Conservation (phyloP, 306 rosid genomes). For the Rosa persica region DNA sequence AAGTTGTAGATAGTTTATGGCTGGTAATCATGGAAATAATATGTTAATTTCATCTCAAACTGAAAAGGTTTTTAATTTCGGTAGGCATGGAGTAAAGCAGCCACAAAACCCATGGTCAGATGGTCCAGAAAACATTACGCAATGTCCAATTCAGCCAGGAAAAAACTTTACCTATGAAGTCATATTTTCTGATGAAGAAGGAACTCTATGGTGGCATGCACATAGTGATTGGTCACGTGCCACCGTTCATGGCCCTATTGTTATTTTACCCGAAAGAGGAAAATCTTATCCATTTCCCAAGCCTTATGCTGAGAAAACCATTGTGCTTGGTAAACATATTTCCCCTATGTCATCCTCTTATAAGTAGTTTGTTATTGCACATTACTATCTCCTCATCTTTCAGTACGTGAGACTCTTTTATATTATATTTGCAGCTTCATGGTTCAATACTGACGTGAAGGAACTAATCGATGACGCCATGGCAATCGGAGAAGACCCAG, state of each 20-base stretch:
- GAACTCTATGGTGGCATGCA: conserved; percentile 31
- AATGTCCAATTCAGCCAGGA: conserved; percentile 24
- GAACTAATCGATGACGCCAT: background rate
- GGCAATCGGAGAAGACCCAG: background rate
- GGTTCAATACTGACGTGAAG: background rate
- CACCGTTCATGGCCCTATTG: conserved; percentile 25
- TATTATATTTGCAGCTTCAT: background rate
- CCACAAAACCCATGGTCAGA: conserved; percentile 33
- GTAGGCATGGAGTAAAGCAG: conserved; percentile 30
- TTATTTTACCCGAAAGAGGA: background rate
- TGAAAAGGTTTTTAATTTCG: too few species aligned
- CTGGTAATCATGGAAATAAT: too few species aligned
- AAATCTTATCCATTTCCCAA: conserved; percentile 7
- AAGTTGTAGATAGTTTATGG: too few species aligned
- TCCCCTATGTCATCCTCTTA: background rate
- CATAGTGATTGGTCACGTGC: conserved; percentile 32
- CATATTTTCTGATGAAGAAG: conserved; percentile 23
- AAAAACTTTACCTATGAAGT: conserved; percentile 18
- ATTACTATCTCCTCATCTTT: background rate
- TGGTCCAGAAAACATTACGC: conserved; percentile 28
- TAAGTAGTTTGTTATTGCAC: background rate
- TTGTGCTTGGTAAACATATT: conserved; percentile 11
- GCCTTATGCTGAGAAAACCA: background rate
- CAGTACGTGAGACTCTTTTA: background rate
- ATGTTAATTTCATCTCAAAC: too few species aligned